These are phyloP conservation scores for Phanerochaete carnosa DNA, from an alignment of 768 basidiomycete species.

Conservation along the genomic window DNA sequence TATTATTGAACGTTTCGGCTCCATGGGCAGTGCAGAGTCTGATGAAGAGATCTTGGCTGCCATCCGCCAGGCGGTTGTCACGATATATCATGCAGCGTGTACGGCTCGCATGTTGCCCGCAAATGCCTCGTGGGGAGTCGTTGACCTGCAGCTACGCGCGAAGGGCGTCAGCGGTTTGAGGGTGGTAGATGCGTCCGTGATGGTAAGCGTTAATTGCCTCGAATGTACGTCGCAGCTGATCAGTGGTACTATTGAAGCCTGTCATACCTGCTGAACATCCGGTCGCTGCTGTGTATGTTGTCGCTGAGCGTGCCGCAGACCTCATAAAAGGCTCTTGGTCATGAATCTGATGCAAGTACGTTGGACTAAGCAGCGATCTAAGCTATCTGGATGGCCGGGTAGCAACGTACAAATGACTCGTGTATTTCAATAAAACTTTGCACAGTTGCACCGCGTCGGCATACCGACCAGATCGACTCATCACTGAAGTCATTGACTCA, in stretches of 20 bases:
- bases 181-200: slow-evolving; percentile 31
- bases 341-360: too few relatives aligned
- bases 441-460: too few relatives aligned
- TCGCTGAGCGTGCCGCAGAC: slow-evolving; percentile 7
- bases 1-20: neutral
- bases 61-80: slow-evolving; percentile 19
- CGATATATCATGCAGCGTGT: slow-evolving; percentile 31
- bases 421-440: too few relatives aligned
- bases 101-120: slow-evolving; percentile 31
- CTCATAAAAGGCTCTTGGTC: too few relatives aligned
- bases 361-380: too few relatives aligned
- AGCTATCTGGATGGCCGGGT: too few relatives aligned
- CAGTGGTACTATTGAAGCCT: neutral
- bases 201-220: slow-evolving; percentile 10
- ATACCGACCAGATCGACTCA: too few relatives aligned
- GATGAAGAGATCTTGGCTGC: slow-evolving; percentile 27
- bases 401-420: too few relatives aligned
- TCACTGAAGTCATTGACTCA: too few relatives aligned
- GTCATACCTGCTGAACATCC: slow-evolving; percentile 5
- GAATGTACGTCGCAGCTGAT: neutral
- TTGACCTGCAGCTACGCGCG: slow-evolving; percentile 20
- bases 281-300: neutral
- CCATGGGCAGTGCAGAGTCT: slow-evolving; percentile 20
- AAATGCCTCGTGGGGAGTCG: slow-evolving; percentile 20
- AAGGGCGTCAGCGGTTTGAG: slow-evolving; percentile 18